phyloP scores from a whole-genome alignment of 805 yeast genomes.

The Saccharomycopsis babjevae region DNA sequence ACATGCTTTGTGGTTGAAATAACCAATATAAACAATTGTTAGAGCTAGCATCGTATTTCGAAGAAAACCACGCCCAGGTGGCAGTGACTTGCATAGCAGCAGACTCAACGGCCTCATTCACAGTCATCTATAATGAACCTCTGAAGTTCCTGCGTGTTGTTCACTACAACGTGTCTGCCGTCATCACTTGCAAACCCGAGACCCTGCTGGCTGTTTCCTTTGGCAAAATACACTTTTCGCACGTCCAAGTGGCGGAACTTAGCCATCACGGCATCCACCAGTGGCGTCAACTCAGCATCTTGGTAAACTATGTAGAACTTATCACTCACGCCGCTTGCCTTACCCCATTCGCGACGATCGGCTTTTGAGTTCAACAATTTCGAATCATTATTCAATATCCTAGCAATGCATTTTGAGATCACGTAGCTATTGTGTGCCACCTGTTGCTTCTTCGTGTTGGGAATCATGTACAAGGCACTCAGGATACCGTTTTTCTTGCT shows the following conservation, averaged over 20 bases:
- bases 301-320: neutral
- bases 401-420: neutral
- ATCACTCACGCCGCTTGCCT: neutral
- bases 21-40: no score
- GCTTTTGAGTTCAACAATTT: neutral
- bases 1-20: no score
- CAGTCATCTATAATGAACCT: neutral
- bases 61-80: no score
- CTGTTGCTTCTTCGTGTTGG: neutral
- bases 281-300: neutral
- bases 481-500: neutral
- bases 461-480: neutral
- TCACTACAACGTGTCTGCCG: neutral
- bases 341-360: neutral
- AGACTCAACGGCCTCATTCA: neutral
- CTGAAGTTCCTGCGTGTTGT: neutral
- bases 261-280: neutral
- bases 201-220: neutral
- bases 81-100: no score
- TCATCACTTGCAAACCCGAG: neutral
- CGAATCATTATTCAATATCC: neutral
- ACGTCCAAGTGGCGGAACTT: neutral
- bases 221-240: neutral
- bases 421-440: constrained; percentile 1
- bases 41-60: no score